phyloP scores from a whole-genome alignment of 495 filamentous ascomycete species.

The Clavariopsis aquatica region DNA sequence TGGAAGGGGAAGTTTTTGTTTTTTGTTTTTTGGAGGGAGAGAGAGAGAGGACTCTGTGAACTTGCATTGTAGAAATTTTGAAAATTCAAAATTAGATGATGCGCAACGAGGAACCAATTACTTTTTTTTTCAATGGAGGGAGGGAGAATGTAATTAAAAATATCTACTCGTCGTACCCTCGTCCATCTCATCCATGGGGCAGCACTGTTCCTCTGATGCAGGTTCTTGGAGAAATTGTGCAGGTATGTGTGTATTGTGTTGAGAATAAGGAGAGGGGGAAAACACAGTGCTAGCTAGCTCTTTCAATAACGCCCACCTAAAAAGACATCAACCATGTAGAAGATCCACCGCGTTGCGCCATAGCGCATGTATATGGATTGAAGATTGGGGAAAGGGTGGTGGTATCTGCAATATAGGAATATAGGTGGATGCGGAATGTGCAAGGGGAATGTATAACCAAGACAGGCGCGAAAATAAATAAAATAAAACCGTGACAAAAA shows the following conservation, averaged over 20 bases:
- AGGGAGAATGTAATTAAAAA: constrained; percentile 14
- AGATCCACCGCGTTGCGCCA: constrained; percentile 7
- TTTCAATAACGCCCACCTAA: not conserved
- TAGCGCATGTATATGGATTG: constrained; percentile 10
- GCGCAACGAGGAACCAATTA: no score
- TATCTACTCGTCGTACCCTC: constrained; percentile 10
- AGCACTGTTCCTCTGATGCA: not conserved
- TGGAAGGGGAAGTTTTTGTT: no score
- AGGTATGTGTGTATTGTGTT: not conserved
- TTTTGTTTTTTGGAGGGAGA: no score
- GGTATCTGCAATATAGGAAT: constrained; percentile 21
- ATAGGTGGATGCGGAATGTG: not conserved
- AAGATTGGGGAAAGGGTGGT: constrained; percentile 14
- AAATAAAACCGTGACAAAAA: constrained; percentile 7
- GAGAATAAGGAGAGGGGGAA: constrained; percentile 4
- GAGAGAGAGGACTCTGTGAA: no score
- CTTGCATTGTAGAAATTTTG: no score
- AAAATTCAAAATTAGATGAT: no score
- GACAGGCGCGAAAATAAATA: not conserved
- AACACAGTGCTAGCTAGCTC: not conserved
- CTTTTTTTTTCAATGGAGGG: no score
- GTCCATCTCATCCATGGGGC: not conserved
- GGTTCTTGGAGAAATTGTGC: constrained; percentile 11
- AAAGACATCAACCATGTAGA: not conserved
- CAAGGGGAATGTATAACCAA: constrained; percentile 1